Percentiles rank a stretch among this genome's conserved stretches.
These are phyloP conservation scores for Phoenix roebelenii DNA, from an alignment of 176 grass and related monocot species.

Conservation along the genomic window DNA sequence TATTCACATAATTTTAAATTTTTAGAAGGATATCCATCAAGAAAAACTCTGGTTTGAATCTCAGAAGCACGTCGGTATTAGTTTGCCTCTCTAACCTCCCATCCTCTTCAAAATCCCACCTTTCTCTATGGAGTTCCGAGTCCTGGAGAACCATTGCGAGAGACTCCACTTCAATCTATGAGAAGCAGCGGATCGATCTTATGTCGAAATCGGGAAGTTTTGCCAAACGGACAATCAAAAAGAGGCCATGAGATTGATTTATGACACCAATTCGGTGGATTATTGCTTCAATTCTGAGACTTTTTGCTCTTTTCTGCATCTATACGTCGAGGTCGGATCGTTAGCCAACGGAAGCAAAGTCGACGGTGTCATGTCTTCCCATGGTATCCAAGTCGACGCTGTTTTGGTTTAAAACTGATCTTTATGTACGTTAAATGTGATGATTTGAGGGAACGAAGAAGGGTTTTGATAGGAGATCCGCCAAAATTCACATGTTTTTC, in stretches of 20 bases:
- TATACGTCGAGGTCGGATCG: constrained; percentile 45
- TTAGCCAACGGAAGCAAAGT: constrained; percentile 45
- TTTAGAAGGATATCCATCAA: no score
- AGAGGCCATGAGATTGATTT: constrained; percentile 35
- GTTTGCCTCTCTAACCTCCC: background rate
- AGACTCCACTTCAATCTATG: background rate
- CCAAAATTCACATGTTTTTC: constrained; percentile 23
- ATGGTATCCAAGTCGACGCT: constrained; percentile 23
- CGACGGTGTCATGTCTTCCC: constrained; percentile 37
- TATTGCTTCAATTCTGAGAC: constrained; percentile 18
- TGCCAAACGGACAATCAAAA: constrained; percentile 26
- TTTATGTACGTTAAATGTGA: constrained; percentile 79
- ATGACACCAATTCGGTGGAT: constrained; percentile 11
- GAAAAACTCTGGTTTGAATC: no score
- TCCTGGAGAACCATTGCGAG: background rate
- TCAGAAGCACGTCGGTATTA: no score
- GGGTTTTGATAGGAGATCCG: constrained; percentile 43
- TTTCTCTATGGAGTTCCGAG: background rate
- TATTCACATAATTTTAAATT: no score
- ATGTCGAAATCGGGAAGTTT: constrained; percentile 28
- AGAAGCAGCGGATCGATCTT: constrained; percentile 15
- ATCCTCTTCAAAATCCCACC: background rate
- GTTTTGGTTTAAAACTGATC: constrained; percentile 54
- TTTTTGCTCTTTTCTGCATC: constrained; percentile 52
- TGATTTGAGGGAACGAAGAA: constrained; percentile 41